Base-by-base conservation (phyloP, 805 yeast genomes). In the Teunomyces pallodes region DNA sequence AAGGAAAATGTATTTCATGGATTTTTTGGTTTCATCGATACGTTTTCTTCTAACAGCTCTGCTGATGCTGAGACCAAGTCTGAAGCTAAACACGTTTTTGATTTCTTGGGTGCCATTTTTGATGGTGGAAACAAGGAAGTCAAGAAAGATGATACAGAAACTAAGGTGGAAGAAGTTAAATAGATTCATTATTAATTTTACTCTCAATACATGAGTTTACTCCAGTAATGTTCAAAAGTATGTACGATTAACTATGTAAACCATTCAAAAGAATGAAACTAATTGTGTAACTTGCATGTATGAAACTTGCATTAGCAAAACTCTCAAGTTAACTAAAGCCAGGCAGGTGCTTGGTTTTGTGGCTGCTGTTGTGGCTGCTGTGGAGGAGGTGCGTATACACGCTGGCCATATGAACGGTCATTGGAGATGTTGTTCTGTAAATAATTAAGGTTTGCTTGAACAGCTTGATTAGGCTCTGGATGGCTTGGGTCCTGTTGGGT, bases 21-120 rank as follows among this genome's bases (percentile, higher is more conserved):
- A 0, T 92, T 94, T 62, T 94, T 88, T 67, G 87, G 87, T 40
- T 92, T 88, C 64, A 86, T 94, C 55, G 99, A 92, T 67, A 82
- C 86, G 33, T 90, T 86, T 64, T 77, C 80, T 26, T 52, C 58
- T 13, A 41, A 41, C 35, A 26, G 32, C 16, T 61, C 61, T 14
- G 59, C 54, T 17, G 68, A 68, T 35, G 67, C 67, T 27, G 41
- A 45, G 13, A 44, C 32, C 14, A 38, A 27, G 17, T 55, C 57
- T 28, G 79, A 79, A 36, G 88, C 83, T 16, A 82, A 82, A 38
- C 81, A 81, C 30, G 78, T 81, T 13, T 81, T 84, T 57, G 84
- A 81, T 57, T 86, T 81, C 60, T 60, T 79, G 52, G 77, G 79
- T 26, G 77, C 80, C 4, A 74, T 58, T 5, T 69, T 66, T 49